Base-by-base conservation (phyloP, 495 filamentous ascomycete genomes). In the Evernia prunastri region DNA sequence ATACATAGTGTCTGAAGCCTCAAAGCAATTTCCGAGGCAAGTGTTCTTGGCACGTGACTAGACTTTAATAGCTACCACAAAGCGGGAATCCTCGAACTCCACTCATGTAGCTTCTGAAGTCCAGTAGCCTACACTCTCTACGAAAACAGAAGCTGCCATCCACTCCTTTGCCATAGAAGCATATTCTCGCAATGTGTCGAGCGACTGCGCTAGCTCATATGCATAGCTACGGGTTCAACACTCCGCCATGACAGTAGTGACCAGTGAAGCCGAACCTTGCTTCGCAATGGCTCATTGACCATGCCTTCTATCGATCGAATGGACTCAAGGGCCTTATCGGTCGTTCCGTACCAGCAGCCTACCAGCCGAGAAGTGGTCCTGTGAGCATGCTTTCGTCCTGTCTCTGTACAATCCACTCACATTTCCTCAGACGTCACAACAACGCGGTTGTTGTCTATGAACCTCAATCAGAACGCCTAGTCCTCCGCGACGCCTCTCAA, bases 391-490 rank as follows among this genome's bases (percentile, higher is more conserved):
- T 45, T 13, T 35, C 31, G 10, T 20, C 10, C 51, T 25, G 18
- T 31, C 13, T 27, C 56, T 42, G 39, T 20, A 45, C 4, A 29
- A 13, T 12, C 37, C 23, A 36, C 42, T 66, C 31, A 72, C 17
- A 31, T 33, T n/a, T 47, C 20, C 61, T 23, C 43, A 97, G 93
- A 36, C 94, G 94, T 67, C 91, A 96, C 73, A 87, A 92, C 70
- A 88, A 94, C 72, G 87, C 92, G 6, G 86, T 98, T 59, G 95
- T 98, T 27, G 84, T 97, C 56, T 91, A 89, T 70, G 92, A 98
- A 75, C 87, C 86, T 47, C 81, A 87, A 53, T 95, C 91, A 10
- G 87, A 87, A 61, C 90, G 92, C 66, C 83, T 98, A 65, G 89
- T 87, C 67, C 86, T 96, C 60, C 84, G 87, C 60, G 86, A 87